Conservation (phyloP, 1,139 yeast genomes). For the Pichia inconspicua region DNA sequence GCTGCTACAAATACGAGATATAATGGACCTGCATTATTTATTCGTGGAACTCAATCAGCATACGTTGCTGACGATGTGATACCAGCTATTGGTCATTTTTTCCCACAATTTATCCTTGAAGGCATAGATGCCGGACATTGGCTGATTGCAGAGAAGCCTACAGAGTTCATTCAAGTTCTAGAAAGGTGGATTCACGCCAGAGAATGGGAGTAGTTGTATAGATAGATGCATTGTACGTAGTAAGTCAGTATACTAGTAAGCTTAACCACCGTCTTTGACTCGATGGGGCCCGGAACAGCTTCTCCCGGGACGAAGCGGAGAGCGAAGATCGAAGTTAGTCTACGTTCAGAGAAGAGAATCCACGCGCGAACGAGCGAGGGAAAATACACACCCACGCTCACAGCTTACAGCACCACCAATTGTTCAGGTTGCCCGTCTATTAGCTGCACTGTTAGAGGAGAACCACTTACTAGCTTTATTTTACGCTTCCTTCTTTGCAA, state of each 20-base stretch:
- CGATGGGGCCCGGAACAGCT: too few relatives aligned
- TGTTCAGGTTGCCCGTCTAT: too few relatives aligned
- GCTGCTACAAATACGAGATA: conserved; percentile 48
- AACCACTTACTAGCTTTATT: neutral
- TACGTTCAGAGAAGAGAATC: too few relatives aligned
- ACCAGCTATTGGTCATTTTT: conserved; percentile 66
- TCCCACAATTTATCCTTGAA: conserved; percentile 65
- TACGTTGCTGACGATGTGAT: conserved; percentile 85
- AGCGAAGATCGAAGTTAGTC: too few relatives aligned
- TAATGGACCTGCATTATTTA: conserved; percentile 67
- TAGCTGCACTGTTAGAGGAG: too few relatives aligned
- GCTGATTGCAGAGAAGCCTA: conserved; percentile 76
- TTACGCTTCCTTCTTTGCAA: neutral
- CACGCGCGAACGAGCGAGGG: too few relatives aligned
- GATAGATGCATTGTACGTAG: too few relatives aligned
- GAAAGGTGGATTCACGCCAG: conserved; percentile 41
- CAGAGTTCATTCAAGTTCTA: conserved; percentile 53
- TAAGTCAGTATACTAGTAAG: too few relatives aligned
- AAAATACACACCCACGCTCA: too few relatives aligned
- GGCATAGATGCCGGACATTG: conserved; percentile 45
- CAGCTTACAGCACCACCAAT: too few relatives aligned
- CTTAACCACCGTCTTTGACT: too few relatives aligned
- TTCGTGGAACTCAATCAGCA: conserved; percentile 69
- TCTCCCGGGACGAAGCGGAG: too few relatives aligned
- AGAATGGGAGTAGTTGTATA: neutral